Evolutionary conservation across 2,329 filamentous ascomycete species (phyloP).

Genomic region (Claviceps sp.): DNA sequence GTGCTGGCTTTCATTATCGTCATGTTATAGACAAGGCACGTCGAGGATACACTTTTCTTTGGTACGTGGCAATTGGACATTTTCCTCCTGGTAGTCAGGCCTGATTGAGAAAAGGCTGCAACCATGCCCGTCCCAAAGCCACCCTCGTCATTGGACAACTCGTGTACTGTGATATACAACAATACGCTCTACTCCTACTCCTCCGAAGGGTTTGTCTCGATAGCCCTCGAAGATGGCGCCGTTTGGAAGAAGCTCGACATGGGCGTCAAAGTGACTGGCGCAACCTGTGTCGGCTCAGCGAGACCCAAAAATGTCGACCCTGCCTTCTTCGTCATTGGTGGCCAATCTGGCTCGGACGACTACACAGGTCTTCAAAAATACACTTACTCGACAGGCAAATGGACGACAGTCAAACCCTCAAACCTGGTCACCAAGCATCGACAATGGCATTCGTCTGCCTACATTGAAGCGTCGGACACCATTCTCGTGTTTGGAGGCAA

Average conservation of each 20-base stretch:
- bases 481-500: conserved; percentile 75
- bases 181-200: conserved; percentile 80
- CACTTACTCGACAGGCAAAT: conserved; percentile 39
- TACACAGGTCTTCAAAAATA: conserved; percentile 67
- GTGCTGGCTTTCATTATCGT: conserved; percentile 3
- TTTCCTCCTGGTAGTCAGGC: not conserved
- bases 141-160: conserved; percentile 53
- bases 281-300: conserved; percentile 60
- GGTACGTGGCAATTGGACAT: not conserved
- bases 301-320: conserved; percentile 44
- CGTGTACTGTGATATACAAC: conserved; percentile 71
- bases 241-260: conserved; percentile 54
- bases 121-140: conserved; percentile 63
- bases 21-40: conserved; percentile 5
- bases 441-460: conserved; percentile 61
- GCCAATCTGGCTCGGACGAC: conserved; percentile 35
- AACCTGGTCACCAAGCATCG: conserved; percentile 51
- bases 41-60: not conserved
- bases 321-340: conserved; percentile 72
- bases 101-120: conserved; percentile 7
- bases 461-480: conserved; percentile 53
- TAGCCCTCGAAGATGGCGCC: conserved; percentile 54
- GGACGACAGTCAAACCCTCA: conserved; percentile 32
- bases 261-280: conserved; percentile 60
- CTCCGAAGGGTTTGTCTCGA: conserved; percentile 57